These are phyloP conservation scores for Ceratobasidium sp. DNA, from an alignment of 1,284 basidiomycete species.

Conservation along the genomic window DNA sequence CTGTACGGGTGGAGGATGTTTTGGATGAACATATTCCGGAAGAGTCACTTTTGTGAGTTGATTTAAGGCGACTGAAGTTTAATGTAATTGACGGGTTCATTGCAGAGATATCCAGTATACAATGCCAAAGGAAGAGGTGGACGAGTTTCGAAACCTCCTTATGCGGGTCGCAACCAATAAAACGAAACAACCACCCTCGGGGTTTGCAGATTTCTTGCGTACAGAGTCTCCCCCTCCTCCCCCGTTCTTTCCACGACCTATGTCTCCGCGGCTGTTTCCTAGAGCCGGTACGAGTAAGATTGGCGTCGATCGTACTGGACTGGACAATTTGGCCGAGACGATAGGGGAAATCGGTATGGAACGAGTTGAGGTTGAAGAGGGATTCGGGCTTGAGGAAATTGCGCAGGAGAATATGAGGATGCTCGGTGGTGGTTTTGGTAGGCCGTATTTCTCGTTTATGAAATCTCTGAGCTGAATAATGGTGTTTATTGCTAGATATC, in stretches of 20 bases:
- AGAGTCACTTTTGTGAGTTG: conserved; percentile 20
- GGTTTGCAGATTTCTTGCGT: conserved; percentile 16
- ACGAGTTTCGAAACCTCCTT: conserved; percentile 26
- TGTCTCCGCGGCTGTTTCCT: conserved; percentile 34
- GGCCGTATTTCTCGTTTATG: background rate
- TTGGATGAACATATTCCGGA: background rate
- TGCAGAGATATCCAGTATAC: conserved; percentile 22
- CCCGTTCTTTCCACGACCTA: background rate
- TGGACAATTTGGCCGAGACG: background rate
- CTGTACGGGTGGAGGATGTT: background rate
- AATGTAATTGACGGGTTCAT: background rate
- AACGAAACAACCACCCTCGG: background rate
- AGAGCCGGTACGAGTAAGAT: background rate
- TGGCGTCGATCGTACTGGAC: background rate
- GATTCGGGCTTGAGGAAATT: conserved; percentile 20
- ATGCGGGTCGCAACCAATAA: conserved; percentile 1
- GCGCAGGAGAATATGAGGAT: conserved; percentile 32
- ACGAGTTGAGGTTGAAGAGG: background rate
- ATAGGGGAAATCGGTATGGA: background rate
- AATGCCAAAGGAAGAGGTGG: conserved; percentile 7
- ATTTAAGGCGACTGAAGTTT: background rate
- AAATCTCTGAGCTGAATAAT: background rate
- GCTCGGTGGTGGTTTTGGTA: conserved; percentile 31
- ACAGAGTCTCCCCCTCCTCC: conserved; percentile 15
- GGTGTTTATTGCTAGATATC: background rate